phyloP scores from a whole-genome alignment of 108 stramenopile species.

The Phaeodactylum tricornutum region DNA sequence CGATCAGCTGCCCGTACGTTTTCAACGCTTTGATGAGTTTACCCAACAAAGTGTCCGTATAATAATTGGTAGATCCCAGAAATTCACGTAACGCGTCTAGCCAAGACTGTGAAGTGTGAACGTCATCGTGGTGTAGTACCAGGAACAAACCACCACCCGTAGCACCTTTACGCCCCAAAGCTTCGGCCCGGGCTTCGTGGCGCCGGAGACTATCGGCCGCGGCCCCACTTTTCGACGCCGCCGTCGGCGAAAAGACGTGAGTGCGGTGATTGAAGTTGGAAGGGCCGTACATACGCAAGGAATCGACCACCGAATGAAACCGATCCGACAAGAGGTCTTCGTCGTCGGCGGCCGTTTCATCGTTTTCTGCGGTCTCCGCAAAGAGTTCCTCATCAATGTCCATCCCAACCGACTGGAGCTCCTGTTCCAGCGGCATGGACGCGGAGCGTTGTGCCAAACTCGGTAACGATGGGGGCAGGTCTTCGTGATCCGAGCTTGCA shows the following conservation, averaged over 20 bases:
- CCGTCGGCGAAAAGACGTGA: conserved; percentile 26
- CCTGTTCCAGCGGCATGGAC: neutral
- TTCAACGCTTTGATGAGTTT: conserved; percentile 43
- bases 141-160: conserved; percentile 55
- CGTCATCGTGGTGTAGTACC: conserved; percentile 68
- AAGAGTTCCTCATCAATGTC: conserved; percentile 7
- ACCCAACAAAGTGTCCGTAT: conserved; percentile 40
- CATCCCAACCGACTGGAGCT: neutral
- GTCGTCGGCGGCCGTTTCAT: conserved; percentile 1
- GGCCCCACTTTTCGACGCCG: conserved; percentile 6
- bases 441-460: neutral
- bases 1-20: conserved; percentile 58
- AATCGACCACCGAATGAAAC: neutral
- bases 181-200: neutral
- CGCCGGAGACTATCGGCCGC: neutral
- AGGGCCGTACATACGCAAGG: neutral
- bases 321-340: conserved; percentile 17
- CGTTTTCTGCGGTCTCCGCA: conserved; percentile 1
- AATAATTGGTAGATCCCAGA: conserved; percentile 26
- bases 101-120: conserved; percentile 35
- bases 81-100: conserved; percentile 53
- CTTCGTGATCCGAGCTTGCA: neutral
- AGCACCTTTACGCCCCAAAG: conserved; percentile 41
- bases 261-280: neutral
- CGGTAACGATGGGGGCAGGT: neutral